Conservation (phyloP, 2,329 filamentous ascomycete genomes). For the Colletotrichum theobromicola region DNA sequence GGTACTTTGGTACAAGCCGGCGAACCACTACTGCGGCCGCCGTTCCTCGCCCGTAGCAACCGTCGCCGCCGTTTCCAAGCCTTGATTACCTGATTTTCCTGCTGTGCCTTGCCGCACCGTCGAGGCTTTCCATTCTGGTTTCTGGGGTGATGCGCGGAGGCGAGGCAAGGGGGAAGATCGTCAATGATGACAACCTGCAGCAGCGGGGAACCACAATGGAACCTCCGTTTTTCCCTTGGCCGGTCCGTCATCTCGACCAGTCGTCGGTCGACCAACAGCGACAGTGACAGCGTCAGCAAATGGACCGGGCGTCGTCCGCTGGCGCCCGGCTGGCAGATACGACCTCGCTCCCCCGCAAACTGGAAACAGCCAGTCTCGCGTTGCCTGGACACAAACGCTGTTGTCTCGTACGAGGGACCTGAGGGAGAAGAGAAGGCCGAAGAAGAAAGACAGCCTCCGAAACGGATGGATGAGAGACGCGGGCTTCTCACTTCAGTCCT, state of each 20-base stretch:
- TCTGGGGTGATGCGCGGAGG: slow-evolving; percentile 19
- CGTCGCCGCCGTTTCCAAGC: neutral
- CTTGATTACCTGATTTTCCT: neutral
- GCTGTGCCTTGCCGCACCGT: slow-evolving; percentile 9
- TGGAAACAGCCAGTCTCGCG: neutral
- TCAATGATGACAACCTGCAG: slow-evolving; percentile 19
- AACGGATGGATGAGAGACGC: neutral
- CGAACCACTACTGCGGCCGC: neutral
- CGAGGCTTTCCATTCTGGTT: slow-evolving; percentile 1
- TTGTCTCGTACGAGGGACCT: neutral
- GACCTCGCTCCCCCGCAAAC: neutral
- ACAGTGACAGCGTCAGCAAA: neutral
- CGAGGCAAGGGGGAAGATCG: slow-evolving; percentile 5
- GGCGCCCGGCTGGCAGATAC: neutral
- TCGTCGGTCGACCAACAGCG: neutral
- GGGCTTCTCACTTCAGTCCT: neutral
- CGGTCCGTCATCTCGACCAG: neutral
- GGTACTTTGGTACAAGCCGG: neutral
- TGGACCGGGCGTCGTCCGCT: neutral
- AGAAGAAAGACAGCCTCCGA: neutral
- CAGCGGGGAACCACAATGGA: slow-evolving; percentile 2
- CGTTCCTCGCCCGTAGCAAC: neutral
- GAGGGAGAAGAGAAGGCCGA: neutral
- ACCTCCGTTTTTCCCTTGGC: slow-evolving; percentile 12
- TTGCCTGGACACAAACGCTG: slow-evolving; percentile 5